Evolutionary conservation across 2,329 filamentous ascomycete genomes (phyloP).

Genomic region (Phaeomoniella chlamydospora): DNA sequence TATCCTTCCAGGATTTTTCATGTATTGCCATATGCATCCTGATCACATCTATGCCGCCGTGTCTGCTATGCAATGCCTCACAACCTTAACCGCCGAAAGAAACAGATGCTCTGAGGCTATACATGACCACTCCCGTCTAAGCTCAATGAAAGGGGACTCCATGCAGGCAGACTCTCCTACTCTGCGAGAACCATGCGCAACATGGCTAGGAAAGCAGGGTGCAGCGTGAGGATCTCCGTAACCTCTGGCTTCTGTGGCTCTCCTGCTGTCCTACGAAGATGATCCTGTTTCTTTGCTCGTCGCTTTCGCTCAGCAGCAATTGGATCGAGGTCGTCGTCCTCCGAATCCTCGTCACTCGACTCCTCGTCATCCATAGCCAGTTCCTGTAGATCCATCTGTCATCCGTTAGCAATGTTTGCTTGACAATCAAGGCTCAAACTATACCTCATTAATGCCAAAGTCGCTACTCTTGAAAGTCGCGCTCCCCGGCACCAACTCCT

Average conservation of each 20-base stretch:
- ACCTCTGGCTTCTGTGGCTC: slow-evolving; percentile 72
- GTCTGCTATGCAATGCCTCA: too few species aligned
- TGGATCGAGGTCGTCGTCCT: slow-evolving; percentile 68
- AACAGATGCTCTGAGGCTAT: background rate
- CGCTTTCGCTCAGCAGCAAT: slow-evolving; percentile 75
- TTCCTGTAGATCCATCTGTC: slow-evolving; percentile 61
- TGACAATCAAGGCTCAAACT: slow-evolving; percentile 8
- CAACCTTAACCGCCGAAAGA: too few species aligned
- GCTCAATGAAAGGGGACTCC: background rate
- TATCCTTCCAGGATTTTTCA: too few species aligned
- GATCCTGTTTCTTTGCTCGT: slow-evolving; percentile 62
- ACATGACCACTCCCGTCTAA: background rate
- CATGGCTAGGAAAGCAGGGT: slow-evolving; percentile 69
- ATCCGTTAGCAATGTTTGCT: slow-evolving; percentile 5
- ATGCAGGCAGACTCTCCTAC: slow-evolving; percentile 25
- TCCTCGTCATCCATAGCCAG: slow-evolving; percentile 60
- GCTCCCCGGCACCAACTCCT: slow-evolving; percentile 38
- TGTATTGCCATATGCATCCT: too few species aligned
- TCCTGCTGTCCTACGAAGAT: slow-evolving; percentile 63
- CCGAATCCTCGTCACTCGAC: slow-evolving; percentile 47
- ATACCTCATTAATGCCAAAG: slow-evolving; percentile 73
- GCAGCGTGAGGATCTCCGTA: slow-evolving; percentile 65
- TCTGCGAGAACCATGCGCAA: slow-evolving; percentile 66
- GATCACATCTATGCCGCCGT: too few species aligned
- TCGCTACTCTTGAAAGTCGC: slow-evolving; percentile 60